Base-by-base conservation (phyloP, 2,329 filamentous ascomycete genomes). In the Fusarium scirpi region DNA sequence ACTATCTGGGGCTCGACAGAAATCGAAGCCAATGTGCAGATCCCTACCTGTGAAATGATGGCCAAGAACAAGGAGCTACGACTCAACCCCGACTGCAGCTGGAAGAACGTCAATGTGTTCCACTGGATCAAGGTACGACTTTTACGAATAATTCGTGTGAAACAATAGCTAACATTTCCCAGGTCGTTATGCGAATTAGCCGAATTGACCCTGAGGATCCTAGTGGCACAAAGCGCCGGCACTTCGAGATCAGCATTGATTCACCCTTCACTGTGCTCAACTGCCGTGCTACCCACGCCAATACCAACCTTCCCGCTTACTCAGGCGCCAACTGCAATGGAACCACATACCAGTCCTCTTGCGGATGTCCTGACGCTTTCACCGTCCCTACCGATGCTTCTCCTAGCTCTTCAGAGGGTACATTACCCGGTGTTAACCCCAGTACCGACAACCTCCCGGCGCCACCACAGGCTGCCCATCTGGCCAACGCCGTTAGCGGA, bases 231-330 rank as follows among this genome's bases (percentile, higher is more conserved):
- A 94, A 94, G 77, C 89, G 94, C 69, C 89, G 94, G 34, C 94
- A 97, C 78, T 98, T 97, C 73, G 94, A 98, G 80, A 97, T 97
- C 75, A 97, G 94, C 72, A 98, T 98, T 74, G 94, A 98, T 80
- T 97, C 94, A 3, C 94, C 94, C 1, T 95, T 98, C 78, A 95
- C 95, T 67, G 93, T 97, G 47, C 91, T 97, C 49, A 95, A 94
- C 67, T 98, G 94, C 82, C 92, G 92, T 67, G 94, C 94, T n/a
- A 97, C 94, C 1, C 92, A 96, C 78, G 91, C 93, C 52, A 97
- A 97, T 79, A 97, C 92, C 27, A 90, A 90, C 15, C 86, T 97
- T 13, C 94, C 94, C 1, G 92, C 92, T 18, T 98, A 98, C 78
- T 81, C 83, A 9, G 83, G 85, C 24, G 77, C 80, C 6, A 90